Conservation (phyloP, 371 early-diverging fungal genomes). For the Syncephalastrum racemosum region DNA sequence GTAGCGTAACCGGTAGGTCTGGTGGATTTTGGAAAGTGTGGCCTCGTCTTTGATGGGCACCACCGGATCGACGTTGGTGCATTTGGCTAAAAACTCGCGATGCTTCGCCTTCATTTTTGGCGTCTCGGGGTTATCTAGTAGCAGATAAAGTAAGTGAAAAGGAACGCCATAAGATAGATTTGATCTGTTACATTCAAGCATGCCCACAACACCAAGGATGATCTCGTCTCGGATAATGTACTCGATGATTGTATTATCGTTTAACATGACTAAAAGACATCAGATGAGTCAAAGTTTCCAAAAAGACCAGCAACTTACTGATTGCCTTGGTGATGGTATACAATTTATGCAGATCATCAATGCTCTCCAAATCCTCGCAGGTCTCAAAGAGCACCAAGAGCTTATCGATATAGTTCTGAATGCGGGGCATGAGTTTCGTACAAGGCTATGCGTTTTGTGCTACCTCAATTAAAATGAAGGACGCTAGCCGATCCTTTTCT, state of each 20-base stretch:
- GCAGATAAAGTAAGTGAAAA: neutral
- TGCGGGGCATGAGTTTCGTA: slow-evolving; percentile 2
- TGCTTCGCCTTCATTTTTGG: slow-evolving; percentile 69
- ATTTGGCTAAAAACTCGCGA: slow-evolving; percentile 62
- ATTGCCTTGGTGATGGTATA: slow-evolving; percentile 73
- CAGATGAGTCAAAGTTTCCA: neutral
- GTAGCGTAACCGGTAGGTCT: slow-evolving; percentile 81
- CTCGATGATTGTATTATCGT: slow-evolving; percentile 61
- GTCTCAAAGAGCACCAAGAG: slow-evolving; percentile 70
- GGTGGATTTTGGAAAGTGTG: slow-evolving; percentile 73
- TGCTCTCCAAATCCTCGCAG: slow-evolving; percentile 83
- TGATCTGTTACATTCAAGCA: slow-evolving; percentile 75
- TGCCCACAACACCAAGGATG: slow-evolving; percentile 67
- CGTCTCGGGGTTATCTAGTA: slow-evolving; percentile 70
- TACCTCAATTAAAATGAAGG: slow-evolving; percentile 48
- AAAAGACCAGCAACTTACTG: slow-evolving; percentile 46
- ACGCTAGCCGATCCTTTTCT: slow-evolving; percentile 53
- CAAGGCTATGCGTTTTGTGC: neutral
- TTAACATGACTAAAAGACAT: slow-evolving; percentile 28
- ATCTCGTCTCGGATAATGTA: slow-evolving; percentile 72
- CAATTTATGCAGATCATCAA: slow-evolving; percentile 67
- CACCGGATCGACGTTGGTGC: slow-evolving; percentile 71
- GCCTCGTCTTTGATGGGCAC: slow-evolving; percentile 72
- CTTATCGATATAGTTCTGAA: slow-evolving; percentile 70
- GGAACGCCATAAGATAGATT: neutral